These are phyloP conservation scores for Santalum album DNA, from an alignment of 164 flowering plant genomes.

Conservation along the genomic window DNA sequence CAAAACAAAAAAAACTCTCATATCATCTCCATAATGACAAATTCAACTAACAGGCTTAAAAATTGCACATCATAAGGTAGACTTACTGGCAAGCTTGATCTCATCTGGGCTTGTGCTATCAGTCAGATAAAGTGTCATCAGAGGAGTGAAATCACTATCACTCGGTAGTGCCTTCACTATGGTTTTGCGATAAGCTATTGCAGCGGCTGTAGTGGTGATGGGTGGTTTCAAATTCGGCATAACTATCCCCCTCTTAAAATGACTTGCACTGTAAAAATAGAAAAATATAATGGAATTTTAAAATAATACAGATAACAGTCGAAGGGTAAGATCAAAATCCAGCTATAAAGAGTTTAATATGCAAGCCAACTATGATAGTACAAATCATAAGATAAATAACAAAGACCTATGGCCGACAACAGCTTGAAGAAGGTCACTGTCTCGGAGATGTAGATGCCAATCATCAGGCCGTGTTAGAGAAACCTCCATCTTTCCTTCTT, in stretches of 20 bases:
- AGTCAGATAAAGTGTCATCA: conserved; percentile 95
- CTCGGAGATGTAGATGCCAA: conserved; percentile 99
- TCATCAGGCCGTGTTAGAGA: conserved; percentile 78
- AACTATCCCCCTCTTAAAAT: conserved; percentile 80
- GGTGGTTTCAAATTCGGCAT: conserved; percentile 97
- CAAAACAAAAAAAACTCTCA: no score
- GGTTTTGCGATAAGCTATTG: conserved; percentile 69
- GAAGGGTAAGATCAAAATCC: neutral
- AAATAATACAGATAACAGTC: neutral
- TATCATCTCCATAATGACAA: no score
- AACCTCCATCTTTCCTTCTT: conserved; percentile 55
- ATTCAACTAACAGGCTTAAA: no score
- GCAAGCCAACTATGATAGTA: neutral
- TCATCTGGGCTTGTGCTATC: conserved; percentile 77
- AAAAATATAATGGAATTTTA: neutral
- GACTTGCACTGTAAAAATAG: conserved; percentile 47
- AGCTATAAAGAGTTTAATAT: neutral
- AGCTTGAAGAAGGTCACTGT: conserved; percentile 71
- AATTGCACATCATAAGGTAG: neutral
- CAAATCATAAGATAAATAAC: neutral
- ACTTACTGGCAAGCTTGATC: conserved; percentile 91
- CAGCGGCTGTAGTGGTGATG: conserved; percentile 76
- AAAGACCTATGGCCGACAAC: conserved; percentile 73
- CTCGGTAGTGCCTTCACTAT: conserved; percentile 72
- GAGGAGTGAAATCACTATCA: conserved; percentile 56